These are phyloP conservation scores for Diophrys appendiculata DNA, from an alignment of 73 alveolate genomes.

Conservation along the genomic window DNA sequence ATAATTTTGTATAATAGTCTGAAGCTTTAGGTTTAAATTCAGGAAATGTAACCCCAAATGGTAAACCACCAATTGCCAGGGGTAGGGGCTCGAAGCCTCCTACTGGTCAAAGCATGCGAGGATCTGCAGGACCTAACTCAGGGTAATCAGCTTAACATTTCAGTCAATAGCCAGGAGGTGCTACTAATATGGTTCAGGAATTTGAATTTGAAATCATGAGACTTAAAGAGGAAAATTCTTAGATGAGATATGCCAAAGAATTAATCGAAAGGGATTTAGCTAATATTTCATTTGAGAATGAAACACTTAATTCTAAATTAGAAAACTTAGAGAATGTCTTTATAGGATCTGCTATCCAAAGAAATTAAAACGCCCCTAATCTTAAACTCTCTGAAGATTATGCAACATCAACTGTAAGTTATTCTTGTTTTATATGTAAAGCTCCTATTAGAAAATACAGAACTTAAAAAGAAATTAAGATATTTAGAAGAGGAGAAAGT, in stretches of 20 bases:
- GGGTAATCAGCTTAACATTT: not conserved
- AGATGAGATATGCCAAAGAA: slow-evolving; percentile 89
- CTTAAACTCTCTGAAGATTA: slow-evolving; percentile 84
- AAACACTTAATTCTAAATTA: slow-evolving; percentile 85
- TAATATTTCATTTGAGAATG: slow-evolving; percentile 89
- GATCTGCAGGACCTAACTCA: not conserved
- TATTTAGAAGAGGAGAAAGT: slow-evolving; percentile 90
- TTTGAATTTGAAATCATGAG: slow-evolving; percentile 83
- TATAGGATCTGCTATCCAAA: slow-evolving; percentile 87
- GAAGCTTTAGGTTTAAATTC: not conserved
- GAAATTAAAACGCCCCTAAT: slow-evolving; percentile 79
- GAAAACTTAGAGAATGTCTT: slow-evolving; percentile 95
- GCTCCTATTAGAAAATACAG: slow-evolving; percentile 90
- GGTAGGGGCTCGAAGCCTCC: too few relatives aligned
- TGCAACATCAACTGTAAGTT: slow-evolving; percentile 77
- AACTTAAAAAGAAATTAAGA: slow-evolving; percentile 88
- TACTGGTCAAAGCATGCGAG: not conserved
- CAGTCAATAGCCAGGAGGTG: not conserved
- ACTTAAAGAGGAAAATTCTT: slow-evolving; percentile 91
- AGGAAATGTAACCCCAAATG: too few relatives aligned
- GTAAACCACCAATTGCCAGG: too few relatives aligned
- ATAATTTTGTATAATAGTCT: not conserved
- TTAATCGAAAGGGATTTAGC: slow-evolving; percentile 88
- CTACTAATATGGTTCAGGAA: slow-evolving; percentile 47
- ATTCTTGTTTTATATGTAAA: not conserved